Evolutionary conservation across 2,329 filamentous ascomycete species (phyloP).

Genomic region (Mycogone perniciosa): DNA sequence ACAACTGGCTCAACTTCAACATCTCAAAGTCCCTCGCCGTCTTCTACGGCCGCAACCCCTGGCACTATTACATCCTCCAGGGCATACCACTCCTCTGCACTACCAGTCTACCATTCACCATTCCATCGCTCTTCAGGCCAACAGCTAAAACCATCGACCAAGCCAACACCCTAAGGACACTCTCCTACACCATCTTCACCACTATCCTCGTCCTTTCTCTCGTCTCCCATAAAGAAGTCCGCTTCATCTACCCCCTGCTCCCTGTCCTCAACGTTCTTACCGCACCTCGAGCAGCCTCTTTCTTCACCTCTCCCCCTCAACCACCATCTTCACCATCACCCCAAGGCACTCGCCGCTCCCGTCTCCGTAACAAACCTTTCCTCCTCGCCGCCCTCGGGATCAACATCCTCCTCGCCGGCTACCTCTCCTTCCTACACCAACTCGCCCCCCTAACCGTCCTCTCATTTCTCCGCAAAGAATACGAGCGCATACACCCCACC

Average conservation of each 20-base stretch:
- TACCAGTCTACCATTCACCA: constrained; percentile 70
- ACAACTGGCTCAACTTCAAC: constrained; percentile 87
- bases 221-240: constrained; percentile 92
- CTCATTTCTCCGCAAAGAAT: constrained; percentile 66
- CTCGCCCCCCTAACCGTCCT: constrained; percentile 71
- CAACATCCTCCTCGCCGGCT: constrained; percentile 67
- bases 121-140: constrained; percentile 55
- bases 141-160: constrained; percentile 29
- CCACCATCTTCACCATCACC: constrained; percentile 17
- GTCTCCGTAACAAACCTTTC: constrained; percentile 47
- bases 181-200: constrained; percentile 53
- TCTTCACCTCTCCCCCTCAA: constrained; percentile 47
- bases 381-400: constrained; percentile 52
- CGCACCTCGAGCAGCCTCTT: constrained; percentile 58
- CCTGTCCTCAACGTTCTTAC: constrained; percentile 79
- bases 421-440: constrained; percentile 72
- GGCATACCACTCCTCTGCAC: constrained; percentile 83
- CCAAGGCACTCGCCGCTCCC: constrained; percentile 21
- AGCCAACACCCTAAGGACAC: constrained; percentile 29
- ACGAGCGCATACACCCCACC: constrained; percentile 50
- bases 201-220: constrained; percentile 62
- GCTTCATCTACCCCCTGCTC: constrained; percentile 90
- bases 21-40: constrained; percentile 78
- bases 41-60: constrained; percentile 86
- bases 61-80: constrained; percentile 90